Conservation (phyloP, 2,329 filamentous ascomycete species). For the Phoma herbarum region DNA sequence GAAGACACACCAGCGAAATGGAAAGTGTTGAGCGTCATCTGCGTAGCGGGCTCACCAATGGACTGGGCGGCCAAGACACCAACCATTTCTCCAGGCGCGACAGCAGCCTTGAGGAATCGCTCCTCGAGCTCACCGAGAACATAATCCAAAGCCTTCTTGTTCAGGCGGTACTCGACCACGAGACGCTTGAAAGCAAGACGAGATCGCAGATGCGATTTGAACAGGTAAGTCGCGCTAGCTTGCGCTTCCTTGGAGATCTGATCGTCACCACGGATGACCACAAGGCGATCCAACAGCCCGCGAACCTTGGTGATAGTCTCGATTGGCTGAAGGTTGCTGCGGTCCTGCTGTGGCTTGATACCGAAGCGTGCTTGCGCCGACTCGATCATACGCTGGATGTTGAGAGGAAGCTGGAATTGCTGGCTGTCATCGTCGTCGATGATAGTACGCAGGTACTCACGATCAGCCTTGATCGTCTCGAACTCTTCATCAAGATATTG, state of each 20-base stretch:
- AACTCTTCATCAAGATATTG: slow-evolving; percentile 87
- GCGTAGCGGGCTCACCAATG: slow-evolving; percentile 96
- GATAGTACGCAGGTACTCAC: slow-evolving; percentile 75
- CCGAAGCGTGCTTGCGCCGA: slow-evolving; percentile 90
- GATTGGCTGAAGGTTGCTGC: slow-evolving; percentile 87
- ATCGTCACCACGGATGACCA: slow-evolving; percentile 88
- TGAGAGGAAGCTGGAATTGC: slow-evolving; percentile 89
- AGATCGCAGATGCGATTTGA: slow-evolving; percentile 91
- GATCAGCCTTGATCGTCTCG: slow-evolving; percentile 78
- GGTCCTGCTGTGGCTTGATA: slow-evolving; percentile 77
- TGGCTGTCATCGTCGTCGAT: slow-evolving; percentile 76
- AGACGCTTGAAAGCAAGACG: slow-evolving; percentile 92
- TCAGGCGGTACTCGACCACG: slow-evolving; percentile 83
- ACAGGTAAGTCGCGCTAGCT: slow-evolving; percentile 83
- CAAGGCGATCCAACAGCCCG: slow-evolving; percentile 76
- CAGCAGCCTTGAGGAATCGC: slow-evolving; percentile 84
- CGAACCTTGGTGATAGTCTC: slow-evolving; percentile 85
- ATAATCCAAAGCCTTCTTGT: slow-evolving; percentile 91
- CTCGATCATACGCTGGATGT: slow-evolving; percentile 89
- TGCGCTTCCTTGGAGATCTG: slow-evolving; percentile 86
- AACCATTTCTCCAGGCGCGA: slow-evolving; percentile 97
- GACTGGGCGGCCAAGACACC: slow-evolving; percentile 97
- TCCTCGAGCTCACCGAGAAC: slow-evolving; percentile 90
- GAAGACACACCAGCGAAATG: slow-evolving; percentile 99
- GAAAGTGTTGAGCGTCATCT: slow-evolving; percentile 99